Conservation (phyloP, 805 yeast genomes). For the Hanseniaspora lindneri region DNA sequence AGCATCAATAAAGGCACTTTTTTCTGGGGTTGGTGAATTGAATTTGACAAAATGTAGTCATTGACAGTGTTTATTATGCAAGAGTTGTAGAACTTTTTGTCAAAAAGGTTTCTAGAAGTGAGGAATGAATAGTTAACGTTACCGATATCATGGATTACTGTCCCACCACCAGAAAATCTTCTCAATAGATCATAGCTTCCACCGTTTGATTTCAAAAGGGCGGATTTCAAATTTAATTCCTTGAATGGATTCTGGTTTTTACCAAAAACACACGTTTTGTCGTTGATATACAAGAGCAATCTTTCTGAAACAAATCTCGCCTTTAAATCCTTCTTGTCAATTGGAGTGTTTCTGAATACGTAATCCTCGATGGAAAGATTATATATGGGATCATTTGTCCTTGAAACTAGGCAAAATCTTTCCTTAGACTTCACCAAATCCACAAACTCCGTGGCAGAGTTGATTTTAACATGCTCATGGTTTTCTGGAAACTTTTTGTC, state of each 20-base stretch:
- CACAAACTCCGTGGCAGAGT: not conserved
- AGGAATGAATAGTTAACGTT: slow-evolving; percentile 79
- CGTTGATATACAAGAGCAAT: slow-evolving; percentile 60
- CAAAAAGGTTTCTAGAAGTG: slow-evolving; percentile 54
- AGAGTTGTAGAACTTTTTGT: slow-evolving; percentile 43
- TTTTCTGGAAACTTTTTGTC: not conserved
- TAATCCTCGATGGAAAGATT: slow-evolving; percentile 78
- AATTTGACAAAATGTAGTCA: slow-evolving; percentile 6
- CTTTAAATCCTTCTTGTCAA: slow-evolving; percentile 14
- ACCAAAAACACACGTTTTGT: slow-evolving; percentile 85
- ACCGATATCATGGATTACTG: slow-evolving; percentile 88
- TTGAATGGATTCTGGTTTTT: slow-evolving; percentile 93
- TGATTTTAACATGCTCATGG: not conserved
- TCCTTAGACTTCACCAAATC: slow-evolving; percentile 3
- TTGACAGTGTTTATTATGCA: slow-evolving; percentile 33
- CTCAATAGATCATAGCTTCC: slow-evolving; percentile 57
- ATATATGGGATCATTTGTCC: slow-evolving; percentile 42
- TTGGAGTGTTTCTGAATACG: slow-evolving; percentile 54
- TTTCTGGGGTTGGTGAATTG: slow-evolving; percentile 13
- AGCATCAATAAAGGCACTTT: slow-evolving; percentile 31
- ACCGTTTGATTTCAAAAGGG: slow-evolving; percentile 30
- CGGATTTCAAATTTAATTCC: slow-evolving; percentile 51
- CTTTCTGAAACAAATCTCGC: slow-evolving; percentile 33
- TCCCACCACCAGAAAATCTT: slow-evolving; percentile 87
- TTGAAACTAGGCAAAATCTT: slow-evolving; percentile 6